Percentiles rank a stretch among this genome's conserved stretches.
These are phyloP conservation scores for Citrus trifoliata DNA, from an alignment of 345 rosid genomes.

Conservation along the genomic window DNA sequence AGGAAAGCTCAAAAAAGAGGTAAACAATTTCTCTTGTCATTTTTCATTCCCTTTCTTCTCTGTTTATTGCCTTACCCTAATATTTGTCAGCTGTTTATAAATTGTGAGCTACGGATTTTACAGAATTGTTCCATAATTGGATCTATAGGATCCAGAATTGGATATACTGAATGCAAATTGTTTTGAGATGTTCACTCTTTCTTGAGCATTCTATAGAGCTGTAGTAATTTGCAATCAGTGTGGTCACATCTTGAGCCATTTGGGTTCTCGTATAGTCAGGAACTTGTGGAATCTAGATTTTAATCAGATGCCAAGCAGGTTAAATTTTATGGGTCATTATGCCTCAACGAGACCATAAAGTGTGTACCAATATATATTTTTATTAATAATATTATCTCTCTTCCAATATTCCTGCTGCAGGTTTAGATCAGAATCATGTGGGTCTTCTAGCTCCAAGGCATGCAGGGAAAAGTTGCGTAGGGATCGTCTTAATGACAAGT, in stretches of 20 bases:
- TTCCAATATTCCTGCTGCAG: slow-evolving; percentile 25
- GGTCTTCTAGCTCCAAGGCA: slow-evolving; percentile 84
- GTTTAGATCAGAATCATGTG: slow-evolving; percentile 53
- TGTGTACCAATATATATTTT: not conserved
- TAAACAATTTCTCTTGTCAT: slow-evolving; percentile 15
- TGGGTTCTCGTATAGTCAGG: not conserved
- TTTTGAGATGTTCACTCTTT: not conserved
- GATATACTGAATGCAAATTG: too few relatives aligned
- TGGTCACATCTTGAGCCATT: not conserved
- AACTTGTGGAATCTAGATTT: not conserved
- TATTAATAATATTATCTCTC: not conserved
- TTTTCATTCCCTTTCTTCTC: not conserved
- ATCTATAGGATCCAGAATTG: not conserved
- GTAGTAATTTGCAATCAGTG: not conserved
- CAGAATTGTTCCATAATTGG: not conserved
- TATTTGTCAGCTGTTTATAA: not conserved
- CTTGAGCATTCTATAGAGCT: not conserved
- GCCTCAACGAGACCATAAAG: not conserved
- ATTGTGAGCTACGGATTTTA: not conserved
- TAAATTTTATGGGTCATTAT: not conserved
- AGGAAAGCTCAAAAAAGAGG: slow-evolving; percentile 88
- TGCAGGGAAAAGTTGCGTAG: slow-evolving; percentile 98
- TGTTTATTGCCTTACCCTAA: not conserved
- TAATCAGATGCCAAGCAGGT: not conserved
- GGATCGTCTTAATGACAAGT: slow-evolving; percentile 95